phyloP scores from a whole-genome alignment of 2,329 filamentous ascomycete genomes.

The Colletotrichum ledebouriae region DNA sequence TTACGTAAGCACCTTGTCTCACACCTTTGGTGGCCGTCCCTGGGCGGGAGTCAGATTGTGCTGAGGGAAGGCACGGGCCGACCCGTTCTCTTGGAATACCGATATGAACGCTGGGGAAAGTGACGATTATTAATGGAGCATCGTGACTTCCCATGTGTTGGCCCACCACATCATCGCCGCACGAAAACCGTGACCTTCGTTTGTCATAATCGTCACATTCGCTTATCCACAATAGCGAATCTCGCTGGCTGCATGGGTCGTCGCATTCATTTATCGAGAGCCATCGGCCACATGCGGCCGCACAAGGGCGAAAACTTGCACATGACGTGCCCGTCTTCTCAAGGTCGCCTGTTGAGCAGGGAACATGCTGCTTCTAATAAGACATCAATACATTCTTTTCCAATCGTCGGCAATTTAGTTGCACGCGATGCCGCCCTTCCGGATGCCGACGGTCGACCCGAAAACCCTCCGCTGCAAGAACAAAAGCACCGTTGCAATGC shows the following conservation, averaged over 20 bases:
- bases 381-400: neutral
- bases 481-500: neutral
- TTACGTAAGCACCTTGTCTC: neutral
- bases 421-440: neutral
- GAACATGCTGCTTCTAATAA: neutral
- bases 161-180: neutral
- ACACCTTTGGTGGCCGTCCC: neutral
- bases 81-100: neutral
- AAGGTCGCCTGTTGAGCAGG: neutral
- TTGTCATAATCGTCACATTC: neutral
- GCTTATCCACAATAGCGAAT: neutral
- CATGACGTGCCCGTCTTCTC: neutral
- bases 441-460: neutral
- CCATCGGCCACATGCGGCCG: conserved; percentile 3
- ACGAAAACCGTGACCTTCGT: neutral
- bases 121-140: neutral
- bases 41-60: neutral
- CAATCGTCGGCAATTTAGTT: neutral
- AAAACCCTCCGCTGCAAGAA: neutral
- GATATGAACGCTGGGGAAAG: too few species aligned
- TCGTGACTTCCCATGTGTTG: neutral
- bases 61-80: neutral
- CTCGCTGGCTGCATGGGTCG: neutral
- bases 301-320: neutral
- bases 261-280: neutral